phyloP scores from a whole-genome alignment of 2,329 filamentous ascomycete genomes.

The Colletotrichum siamense region DNA sequence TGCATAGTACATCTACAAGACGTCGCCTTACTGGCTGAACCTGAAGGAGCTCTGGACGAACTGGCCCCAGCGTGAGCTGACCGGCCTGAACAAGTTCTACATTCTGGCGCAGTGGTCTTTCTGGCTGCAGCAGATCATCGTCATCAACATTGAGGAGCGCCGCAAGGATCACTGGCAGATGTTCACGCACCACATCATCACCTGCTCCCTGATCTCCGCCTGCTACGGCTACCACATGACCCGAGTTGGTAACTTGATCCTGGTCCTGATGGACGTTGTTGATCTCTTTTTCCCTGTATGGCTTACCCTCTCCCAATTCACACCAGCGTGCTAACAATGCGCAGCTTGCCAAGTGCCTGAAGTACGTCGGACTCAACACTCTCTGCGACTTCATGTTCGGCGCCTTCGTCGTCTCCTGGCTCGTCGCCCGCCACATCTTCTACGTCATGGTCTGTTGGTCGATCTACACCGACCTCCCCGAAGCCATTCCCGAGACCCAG shows the following conservation, averaged over 20 bases:
- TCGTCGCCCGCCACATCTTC: conserved; percentile 80
- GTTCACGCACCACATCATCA: conserved; percentile 94
- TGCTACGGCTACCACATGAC: conserved; percentile 90
- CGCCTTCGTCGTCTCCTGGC: conserved; percentile 85
- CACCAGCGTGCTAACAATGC: conserved; percentile 4
- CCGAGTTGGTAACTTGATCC: conserved; percentile 84
- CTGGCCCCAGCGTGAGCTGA: conserved; percentile 82
- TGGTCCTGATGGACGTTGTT: conserved; percentile 92
- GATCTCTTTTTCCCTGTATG: conserved; percentile 87
- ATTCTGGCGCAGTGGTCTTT: conserved; percentile 90
- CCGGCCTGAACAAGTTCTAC: conserved; percentile 82
- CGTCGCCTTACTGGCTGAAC: conserved; percentile 80
- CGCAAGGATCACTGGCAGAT: conserved; percentile 97
- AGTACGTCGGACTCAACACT: conserved; percentile 80
- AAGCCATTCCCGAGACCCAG: conserved; percentile 56
- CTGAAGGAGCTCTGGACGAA: conserved; percentile 80
- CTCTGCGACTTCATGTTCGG: conserved; percentile 85
- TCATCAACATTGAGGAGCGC: conserved; percentile 92
- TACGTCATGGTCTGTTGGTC: conserved; percentile 86
- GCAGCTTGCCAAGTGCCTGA: conserved; percentile 91
- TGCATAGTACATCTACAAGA: conserved; percentile 76
- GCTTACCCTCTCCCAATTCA: not conserved
- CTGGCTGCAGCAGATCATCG: conserved; percentile 92
- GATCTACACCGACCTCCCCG: conserved; percentile 70
- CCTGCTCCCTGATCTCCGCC: conserved; percentile 77